A percentile compares a stretch with the other conserved stretches of the same genome.
Conservation (phyloP, 176 grass and related monocot species). For the Lolium multiflorum region DNA sequence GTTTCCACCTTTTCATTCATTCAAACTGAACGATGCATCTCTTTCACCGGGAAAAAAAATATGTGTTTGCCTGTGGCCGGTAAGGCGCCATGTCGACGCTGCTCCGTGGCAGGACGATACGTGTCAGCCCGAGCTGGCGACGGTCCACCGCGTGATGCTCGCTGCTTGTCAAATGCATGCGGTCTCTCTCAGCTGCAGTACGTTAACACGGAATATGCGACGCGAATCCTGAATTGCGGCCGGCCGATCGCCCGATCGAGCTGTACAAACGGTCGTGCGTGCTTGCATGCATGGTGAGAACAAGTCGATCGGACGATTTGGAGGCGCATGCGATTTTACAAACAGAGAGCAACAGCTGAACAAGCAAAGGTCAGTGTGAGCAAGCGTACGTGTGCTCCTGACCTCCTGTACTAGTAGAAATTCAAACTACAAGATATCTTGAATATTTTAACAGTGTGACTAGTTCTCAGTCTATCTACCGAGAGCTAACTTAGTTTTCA, state of each 20-base stretch:
- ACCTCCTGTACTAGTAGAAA: no score
- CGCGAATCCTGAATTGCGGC: neutral
- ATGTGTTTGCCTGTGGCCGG: neutral
- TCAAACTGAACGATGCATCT: neutral
- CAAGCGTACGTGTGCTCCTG: no score
- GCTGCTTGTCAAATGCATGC: no score
- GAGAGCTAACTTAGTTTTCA: no score
- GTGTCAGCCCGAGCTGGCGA: no score
- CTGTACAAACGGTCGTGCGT: no score
- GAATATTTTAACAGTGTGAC: no score
- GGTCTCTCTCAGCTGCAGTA: neutral
- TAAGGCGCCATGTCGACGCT: constrained; percentile 38
- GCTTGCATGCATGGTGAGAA: neutral
- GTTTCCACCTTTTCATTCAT: neutral
- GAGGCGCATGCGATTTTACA: neutral
- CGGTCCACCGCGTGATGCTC: neutral
- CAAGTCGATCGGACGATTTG: neutral
- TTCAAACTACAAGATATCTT: no score
- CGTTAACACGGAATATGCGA: neutral
- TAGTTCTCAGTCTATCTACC: no score
- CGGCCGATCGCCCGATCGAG: no score
- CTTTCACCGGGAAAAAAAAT: neutral
- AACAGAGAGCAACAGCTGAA: neutral
- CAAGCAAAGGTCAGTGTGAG: no score
- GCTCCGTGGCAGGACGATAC: neutral